Base-by-base conservation (phyloP, 257 asterid species). In the Solanum bukasovii region DNA sequence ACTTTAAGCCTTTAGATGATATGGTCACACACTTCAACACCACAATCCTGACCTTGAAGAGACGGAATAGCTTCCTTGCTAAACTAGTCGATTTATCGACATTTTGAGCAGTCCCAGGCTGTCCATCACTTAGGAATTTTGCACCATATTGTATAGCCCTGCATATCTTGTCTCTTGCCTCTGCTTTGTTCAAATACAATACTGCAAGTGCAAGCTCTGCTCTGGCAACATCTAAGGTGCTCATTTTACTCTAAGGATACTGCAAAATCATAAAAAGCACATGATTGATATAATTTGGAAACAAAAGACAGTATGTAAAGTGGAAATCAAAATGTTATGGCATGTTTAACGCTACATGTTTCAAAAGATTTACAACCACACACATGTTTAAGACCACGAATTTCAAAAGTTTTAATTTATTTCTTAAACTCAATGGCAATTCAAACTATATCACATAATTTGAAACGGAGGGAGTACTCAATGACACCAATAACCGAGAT, bases 141-240 rank as follows among this genome's bases (percentile, higher is more conserved):
- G 99, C 95, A 88, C 99, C 99, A 86, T 97, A 97, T 86, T 97
- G 99, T 88, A 97, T 96, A n/a, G 99, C 96, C 95, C 99, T 94
- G 93, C 99, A 97, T 90, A 97, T 95, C 96, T 97, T 97, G 89
- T 97, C 99, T 93, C 99, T 95, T 65, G 99, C 96, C 90, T 97
- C 99, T 42, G 98, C 99, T 93, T 97, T 97, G 97, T 94, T 94
- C 90, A 97, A 93, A 90, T 97, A 97, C 91, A 96, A 84, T 65
- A 95, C 96, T 40, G 96, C 96, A 92, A 97, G 94, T 78, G 94
- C 99, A 92, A 97, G 98, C 90, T 97, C 99, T 5, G 98, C 90
- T 90, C 98, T 92, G 79, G 97, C 95, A 5, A 94, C 97, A 89
- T 95, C 98, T 92, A 97, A 88, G 23, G 99, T 88, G 89, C 96